phyloP scores from a whole-genome alignment of 371 early-diverging fungal species.

The Cokeromyces recurvatus region DNA sequence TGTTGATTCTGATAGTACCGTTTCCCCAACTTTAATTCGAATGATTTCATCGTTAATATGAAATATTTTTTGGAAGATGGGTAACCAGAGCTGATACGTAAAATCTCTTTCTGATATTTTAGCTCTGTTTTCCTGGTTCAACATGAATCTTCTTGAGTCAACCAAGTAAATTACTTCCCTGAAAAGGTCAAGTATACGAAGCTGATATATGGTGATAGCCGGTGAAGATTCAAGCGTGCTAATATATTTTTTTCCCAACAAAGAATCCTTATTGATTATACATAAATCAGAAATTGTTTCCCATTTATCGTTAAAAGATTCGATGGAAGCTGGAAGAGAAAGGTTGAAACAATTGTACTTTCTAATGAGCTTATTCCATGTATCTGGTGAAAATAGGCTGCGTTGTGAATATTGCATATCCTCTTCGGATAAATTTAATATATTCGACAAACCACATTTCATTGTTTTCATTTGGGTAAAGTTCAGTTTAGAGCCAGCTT shows the following conservation, averaged over 20 bases:
- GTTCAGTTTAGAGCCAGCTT: not conserved
- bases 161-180: not conserved
- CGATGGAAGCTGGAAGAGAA: not conserved
- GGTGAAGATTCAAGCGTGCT: not conserved
- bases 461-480: conserved; percentile 1
- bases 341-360: not conserved
- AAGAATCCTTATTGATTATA: conserved; percentile 1
- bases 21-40: conserved; percentile 4
- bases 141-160: not conserved
- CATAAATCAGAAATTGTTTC: not conserved
- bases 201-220: not conserved
- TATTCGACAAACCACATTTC: conserved; percentile 1
- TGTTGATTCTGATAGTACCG: conserved; percentile 2
- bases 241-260: not conserved
- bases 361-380: not conserved
- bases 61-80: not conserved
- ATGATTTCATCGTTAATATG: conserved; percentile 1
- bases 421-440: not conserved
- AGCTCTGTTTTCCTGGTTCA: not conserved
- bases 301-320: conserved; percentile 1
- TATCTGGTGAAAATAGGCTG: not conserved
- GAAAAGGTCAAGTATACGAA: not conserved
- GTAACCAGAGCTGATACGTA: not conserved
- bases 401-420: not conserved
- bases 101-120: not conserved